These are phyloP conservation scores for Grifola frondosa DNA, from an alignment of 1,284 basidiomycete genomes.

Conservation along the genomic window DNA sequence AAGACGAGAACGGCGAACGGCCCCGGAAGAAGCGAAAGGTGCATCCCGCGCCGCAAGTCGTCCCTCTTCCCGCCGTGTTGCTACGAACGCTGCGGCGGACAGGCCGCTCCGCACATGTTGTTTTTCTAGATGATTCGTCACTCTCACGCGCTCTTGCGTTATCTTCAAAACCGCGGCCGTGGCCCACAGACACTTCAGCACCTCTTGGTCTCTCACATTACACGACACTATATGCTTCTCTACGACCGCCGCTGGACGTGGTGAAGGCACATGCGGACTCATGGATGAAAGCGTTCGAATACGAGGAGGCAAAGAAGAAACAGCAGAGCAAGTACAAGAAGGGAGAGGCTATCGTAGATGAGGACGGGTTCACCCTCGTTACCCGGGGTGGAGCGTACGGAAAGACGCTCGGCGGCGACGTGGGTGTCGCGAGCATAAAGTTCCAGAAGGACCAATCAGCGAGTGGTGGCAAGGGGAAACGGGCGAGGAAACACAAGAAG, in stretches of 20 bases:
- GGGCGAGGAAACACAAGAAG: slow-evolving; percentile 53
- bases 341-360: slow-evolving; percentile 85
- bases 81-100: slow-evolving; percentile 60
- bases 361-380: slow-evolving; percentile 90
- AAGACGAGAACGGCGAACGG: slow-evolving; percentile 29
- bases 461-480: slow-evolving; percentile 19
- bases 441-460: slow-evolving; percentile 41
- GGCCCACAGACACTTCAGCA: slow-evolving; percentile 57
- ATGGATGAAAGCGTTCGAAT: slow-evolving; percentile 74
- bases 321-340: slow-evolving; percentile 70
- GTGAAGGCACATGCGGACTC: slow-evolving; percentile 78
- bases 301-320: slow-evolving; percentile 60
- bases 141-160: slow-evolving; percentile 60
- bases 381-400: slow-evolving; percentile 87
- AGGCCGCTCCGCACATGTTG: slow-evolving; percentile 68
- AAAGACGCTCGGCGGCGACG: slow-evolving; percentile 78
- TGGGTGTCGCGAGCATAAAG: slow-evolving; percentile 72
- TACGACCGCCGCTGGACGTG: slow-evolving; percentile 69
- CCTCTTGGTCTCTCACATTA: slow-evolving; percentile 75
- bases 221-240: slow-evolving; percentile 53
- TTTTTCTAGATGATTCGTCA: slow-evolving; percentile 78
- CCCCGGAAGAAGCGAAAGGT: slow-evolving; percentile 48
- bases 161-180: slow-evolving; percentile 46
- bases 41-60: slow-evolving; percentile 44
- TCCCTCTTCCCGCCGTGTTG: slow-evolving; percentile 54